phyloP scores from a whole-genome alignment of 306 rosid species.

The Cyclanthera cordifolia region DNA sequence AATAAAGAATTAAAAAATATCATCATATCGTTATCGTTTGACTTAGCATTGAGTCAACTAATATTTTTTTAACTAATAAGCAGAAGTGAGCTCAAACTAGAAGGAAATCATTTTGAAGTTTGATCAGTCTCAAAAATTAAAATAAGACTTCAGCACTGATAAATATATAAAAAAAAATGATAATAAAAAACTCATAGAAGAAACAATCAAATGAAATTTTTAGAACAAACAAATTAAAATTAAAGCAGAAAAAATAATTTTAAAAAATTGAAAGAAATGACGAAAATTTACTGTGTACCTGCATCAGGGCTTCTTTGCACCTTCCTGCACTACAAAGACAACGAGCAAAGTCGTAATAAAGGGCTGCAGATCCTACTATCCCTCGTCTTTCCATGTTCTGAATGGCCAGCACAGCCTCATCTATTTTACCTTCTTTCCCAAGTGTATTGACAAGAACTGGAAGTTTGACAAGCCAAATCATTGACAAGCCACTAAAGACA shows the following conservation, averaged over 20 bases:
- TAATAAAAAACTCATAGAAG: not conserved
- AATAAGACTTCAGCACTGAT: not conserved
- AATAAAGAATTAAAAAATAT: not conserved
- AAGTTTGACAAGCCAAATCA: slow-evolving; percentile 16
- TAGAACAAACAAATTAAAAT: not conserved
- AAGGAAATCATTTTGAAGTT: not conserved
- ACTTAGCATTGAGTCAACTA: slow-evolving; percentile 6
- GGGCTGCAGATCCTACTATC: slow-evolving; percentile 86
- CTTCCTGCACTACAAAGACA: slow-evolving; percentile 90
- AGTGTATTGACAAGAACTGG: slow-evolving; percentile 77
- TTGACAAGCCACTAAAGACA: not conserved
- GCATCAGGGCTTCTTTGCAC: slow-evolving; percentile 71
- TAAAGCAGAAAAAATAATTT: not conserved
- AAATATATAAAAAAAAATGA: too few species aligned
- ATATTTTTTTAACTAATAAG: not conserved
- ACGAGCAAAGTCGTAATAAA: slow-evolving; percentile 89
- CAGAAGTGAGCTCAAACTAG: not conserved
- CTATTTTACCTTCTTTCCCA: slow-evolving; percentile 77
- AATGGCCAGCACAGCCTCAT: slow-evolving; percentile 57
- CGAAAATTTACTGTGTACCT: slow-evolving; percentile 28
- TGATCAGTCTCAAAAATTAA: not conserved
- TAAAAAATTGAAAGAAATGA: not conserved
- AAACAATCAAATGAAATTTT: not conserved
- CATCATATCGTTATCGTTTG: not conserved
- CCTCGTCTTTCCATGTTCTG: slow-evolving; percentile 81